phyloP scores from a whole-genome alignment of 1,284 basidiomycete genomes.

The Neonothopanus nambi region DNA sequence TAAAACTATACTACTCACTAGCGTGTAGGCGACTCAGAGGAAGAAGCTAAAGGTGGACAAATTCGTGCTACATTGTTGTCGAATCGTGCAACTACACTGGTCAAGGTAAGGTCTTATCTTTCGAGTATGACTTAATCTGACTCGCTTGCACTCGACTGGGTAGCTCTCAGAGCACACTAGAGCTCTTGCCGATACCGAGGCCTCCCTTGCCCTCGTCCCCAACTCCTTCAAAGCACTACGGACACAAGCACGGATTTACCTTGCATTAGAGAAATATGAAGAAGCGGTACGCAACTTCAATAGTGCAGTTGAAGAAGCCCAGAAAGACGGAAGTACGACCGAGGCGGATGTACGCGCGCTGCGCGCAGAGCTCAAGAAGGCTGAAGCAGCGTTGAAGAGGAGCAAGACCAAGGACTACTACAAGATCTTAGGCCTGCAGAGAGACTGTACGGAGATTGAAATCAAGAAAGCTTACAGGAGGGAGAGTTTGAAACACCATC shows the following conservation, averaged over 20 bases:
- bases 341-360: conserved; percentile 66
- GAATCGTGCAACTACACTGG: conserved; percentile 81
- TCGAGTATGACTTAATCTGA: background rate
- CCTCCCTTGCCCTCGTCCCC: conserved; percentile 44
- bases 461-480: conserved; percentile 81
- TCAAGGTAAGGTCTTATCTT: conserved; percentile 52
- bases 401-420: conserved; percentile 88
- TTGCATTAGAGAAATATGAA: conserved; percentile 78
- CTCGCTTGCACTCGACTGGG: background rate
- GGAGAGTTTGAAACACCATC: conserved; percentile 81
- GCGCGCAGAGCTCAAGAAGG: conserved; percentile 70
- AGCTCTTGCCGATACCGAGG: conserved; percentile 19
- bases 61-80: conserved; percentile 80
- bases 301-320: conserved; percentile 69
- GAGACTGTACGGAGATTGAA: conserved; percentile 65
- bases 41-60: conserved; percentile 73
- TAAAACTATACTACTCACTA: conserved; percentile 23
- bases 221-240: conserved; percentile 83
- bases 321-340: conserved; percentile 49
- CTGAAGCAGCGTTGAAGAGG: conserved; percentile 74
- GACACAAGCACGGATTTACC: conserved; percentile 78
- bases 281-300: conserved; percentile 77
- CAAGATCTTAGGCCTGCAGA: conserved; percentile 66
- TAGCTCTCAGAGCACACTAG: conserved; percentile 66
- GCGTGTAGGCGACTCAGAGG: conserved; percentile 61